phyloP scores from a whole-genome alignment of 148 eudicot genomes.

The Talinum fruticosum region DNA sequence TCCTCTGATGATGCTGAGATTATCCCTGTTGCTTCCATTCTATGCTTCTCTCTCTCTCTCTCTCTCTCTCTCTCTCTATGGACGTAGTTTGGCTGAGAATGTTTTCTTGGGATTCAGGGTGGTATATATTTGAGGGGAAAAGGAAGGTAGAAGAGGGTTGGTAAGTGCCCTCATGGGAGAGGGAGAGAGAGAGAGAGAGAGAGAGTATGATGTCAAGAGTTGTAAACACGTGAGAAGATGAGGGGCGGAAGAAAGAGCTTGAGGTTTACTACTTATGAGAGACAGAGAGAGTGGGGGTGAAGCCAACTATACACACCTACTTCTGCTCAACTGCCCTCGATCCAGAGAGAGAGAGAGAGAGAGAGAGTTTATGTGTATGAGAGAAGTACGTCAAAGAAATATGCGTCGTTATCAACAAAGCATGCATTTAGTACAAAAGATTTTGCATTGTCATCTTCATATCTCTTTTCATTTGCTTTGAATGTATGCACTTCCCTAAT shows the following conservation, averaged over 20 bases:
- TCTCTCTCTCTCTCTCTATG: background rate
- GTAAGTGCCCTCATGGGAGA: slow-evolving; percentile 10
- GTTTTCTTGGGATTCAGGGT: background rate
- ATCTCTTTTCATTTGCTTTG: background rate
- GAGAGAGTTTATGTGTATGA: background rate
- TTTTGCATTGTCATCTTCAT: background rate
- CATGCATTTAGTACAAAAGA: background rate
- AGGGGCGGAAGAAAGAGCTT: slow-evolving; percentile 24
- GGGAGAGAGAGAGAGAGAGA: background rate
- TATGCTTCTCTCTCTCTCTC: background rate
- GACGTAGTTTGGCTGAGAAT: background rate
- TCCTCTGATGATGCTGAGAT: background rate
- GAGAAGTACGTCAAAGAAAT: background rate
- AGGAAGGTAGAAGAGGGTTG: slow-evolving; percentile 21
- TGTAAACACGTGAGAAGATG: slow-evolving; percentile 19
- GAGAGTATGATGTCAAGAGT: background rate
- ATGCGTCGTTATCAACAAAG: background rate
- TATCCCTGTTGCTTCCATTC: slow-evolving; percentile 11
- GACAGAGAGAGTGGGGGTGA: slow-evolving; percentile 27
- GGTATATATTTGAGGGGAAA: background rate
- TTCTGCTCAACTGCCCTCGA: slow-evolving; percentile 86
- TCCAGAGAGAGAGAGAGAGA: background rate
- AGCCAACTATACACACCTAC: slow-evolving; percentile 77
- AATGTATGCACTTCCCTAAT: background rate
- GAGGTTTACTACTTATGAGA: slow-evolving; percentile 25